Base-by-base conservation (phyloP, 306 rosid species). In the Aeschynomene evenia region DNA sequence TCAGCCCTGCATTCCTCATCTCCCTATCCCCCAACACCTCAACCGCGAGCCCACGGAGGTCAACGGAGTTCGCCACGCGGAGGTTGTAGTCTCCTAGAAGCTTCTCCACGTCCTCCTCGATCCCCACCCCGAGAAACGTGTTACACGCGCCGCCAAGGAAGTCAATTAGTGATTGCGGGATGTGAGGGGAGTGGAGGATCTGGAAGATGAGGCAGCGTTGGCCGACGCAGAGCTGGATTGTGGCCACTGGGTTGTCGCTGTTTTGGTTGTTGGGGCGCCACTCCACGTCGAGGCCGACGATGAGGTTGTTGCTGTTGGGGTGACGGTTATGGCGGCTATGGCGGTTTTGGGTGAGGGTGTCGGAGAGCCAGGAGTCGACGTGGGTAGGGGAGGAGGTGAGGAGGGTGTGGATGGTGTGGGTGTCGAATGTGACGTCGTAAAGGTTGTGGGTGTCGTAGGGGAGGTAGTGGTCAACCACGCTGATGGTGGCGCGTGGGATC, bases 201-300 rank as follows among this genome's bases (percentile, higher is more conserved):
- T 82, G 86, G 57, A 82, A 78, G 7, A 82, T 37, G 21, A 82
- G 83, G 72, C 86, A 82, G 9, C 66, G 68, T 1, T 6, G 9
- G 2, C 48, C 74, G 5, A 52, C 45, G 24, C 83, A 82, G 75
- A 82, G 68, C 8, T 82, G 86, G 6, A 82, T 23, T 0, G 48
- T 22, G 24, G 83, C 83, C 0, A 73, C 51, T 0, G 67, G 77
- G 55, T 81, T 73, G 1, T 77, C 1, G 51, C 16, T 31, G 54
- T 49, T 54, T 26, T 20, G 66, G 22, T 49, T 39, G 73, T 81
- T 81, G n/a, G 85, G 85, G 15, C 81, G 85, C 85, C 82, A 81
- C 60, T 81, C 85, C 3, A 81, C 9, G 52, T 81, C 85, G 4
- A 81, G 74, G 57, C 85, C 85, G 9, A 72, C 77, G 8, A 40